Evolutionary conservation across 176 grass and related monocot genomes (phyloP).

Genomic region (Oryza glumipatula): DNA sequence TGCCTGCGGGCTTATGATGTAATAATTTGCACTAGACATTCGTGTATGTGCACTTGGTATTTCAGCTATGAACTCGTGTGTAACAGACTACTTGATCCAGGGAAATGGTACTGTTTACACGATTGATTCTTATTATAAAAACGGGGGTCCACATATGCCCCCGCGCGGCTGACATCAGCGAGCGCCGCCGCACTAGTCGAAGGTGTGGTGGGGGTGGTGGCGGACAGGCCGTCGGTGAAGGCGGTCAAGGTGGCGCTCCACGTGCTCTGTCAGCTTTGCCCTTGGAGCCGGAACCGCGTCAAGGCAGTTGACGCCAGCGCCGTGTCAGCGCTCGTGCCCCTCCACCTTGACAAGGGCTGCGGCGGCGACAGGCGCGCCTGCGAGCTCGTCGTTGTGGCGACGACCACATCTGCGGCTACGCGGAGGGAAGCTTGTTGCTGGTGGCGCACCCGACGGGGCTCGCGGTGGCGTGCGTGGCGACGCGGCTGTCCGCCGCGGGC

Average conservation of each 20-base stretch:
- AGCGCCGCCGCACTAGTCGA: constrained; percentile 44
- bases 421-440: constrained; percentile 68
- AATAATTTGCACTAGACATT: too few species aligned
- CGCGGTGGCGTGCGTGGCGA: constrained; percentile 52
- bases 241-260: constrained; percentile 63
- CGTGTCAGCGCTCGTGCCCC: constrained; percentile 50
- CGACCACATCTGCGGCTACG: constrained; percentile 76
- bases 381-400: constrained; percentile 54
- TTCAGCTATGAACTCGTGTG: too few species aligned
- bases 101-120: too few species aligned
- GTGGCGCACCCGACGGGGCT: constrained; percentile 71
- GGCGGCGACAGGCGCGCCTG: constrained; percentile 30
- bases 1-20: too few species aligned
- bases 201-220: constrained; percentile 45
- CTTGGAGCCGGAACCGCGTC: constrained; percentile 61
- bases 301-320: constrained; percentile 64
- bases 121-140: too few species aligned
- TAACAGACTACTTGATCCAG: too few species aligned
- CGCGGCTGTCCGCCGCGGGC: constrained; percentile 56
- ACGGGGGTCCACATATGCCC: too few species aligned
- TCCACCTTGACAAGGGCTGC: constrained; percentile 52
- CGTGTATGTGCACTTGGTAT: too few species aligned
- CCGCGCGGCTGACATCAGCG: constrained; percentile 32
- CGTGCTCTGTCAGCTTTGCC: constrained; percentile 52
- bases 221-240: constrained; percentile 47